Evolutionary conservation across 768 basidiomycete genomes (phyloP), one percentile per base, ranked within the genome.

Genomic region (Lactarius hatsudake): DNA sequence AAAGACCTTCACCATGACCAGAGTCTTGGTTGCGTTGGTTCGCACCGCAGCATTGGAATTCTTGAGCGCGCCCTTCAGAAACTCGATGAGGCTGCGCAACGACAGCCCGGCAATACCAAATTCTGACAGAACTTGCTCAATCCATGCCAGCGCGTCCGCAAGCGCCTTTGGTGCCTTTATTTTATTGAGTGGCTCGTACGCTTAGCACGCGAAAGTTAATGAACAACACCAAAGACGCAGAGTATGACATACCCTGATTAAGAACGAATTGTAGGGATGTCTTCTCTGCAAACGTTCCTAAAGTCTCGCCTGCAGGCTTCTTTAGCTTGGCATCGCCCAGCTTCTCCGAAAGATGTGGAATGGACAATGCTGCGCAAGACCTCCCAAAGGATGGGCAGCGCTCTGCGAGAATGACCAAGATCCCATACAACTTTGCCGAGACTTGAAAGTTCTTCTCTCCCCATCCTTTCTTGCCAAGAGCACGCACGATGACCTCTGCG

Each of bases 361-460:
- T 85, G 62, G 85, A 88, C 26, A 98, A 78, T 1, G 95, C 96
- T 8, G 87, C 84, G 62, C 93, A 94, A 1, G 94, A 87, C 71
- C 89, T 85, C 34, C 93, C 89, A 76, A 98, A 98, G 1, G 87
- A 85, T 1, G 94, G 87, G 72, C 88, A 93, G 42, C 81, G 80
- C 70, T 93, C 86, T 2, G 95, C 91, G 48, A 98, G 84, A 10
- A 85, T 73, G 45, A 73, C 78, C 71, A 98, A 82, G 62, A 94
- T 86, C 30, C 83, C 87, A 76, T 95, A 98, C 59, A 98, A 76
- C 76, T 96, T 98, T 18, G 88, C 81, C 7, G 93, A 95, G 56
- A 99, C 96, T 81, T 99, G 96, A 71, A 99, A 99, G 73, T 98
- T 99, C 82, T 97, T 98, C 79, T 99, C 97, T n/a, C 83, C 85